A percentile compares a stretch with the other conserved stretches of the same genome.
phyloP scores from a whole-genome alignment of 305 asterid species.

The Nicotiana rustica region DNA sequence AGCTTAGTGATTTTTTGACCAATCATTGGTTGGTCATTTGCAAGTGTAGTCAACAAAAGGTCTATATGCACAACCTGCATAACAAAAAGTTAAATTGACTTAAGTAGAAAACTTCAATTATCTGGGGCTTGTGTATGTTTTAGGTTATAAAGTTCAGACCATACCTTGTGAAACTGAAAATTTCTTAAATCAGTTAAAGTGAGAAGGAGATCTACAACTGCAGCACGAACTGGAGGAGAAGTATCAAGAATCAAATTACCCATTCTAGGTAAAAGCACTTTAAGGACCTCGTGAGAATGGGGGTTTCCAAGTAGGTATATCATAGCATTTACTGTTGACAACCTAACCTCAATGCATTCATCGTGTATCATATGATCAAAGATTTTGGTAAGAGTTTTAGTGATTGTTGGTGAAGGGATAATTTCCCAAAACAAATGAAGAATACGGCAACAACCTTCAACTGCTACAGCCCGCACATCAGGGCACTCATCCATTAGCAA shows the following conservation, averaged over 20 bases:
- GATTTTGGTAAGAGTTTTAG: slow-evolving; percentile 71
- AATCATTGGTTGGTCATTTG: slow-evolving; percentile 77
- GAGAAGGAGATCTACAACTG: slow-evolving; percentile 85
- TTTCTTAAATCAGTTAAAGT: slow-evolving; percentile 65
- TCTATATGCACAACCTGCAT: slow-evolving; percentile 81
- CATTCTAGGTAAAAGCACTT: slow-evolving; percentile 90
- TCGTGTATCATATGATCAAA: slow-evolving; percentile 78
- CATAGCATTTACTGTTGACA: slow-evolving; percentile 81
- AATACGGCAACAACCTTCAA: slow-evolving; percentile 93
- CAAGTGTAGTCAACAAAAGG: slow-evolving; percentile 67
- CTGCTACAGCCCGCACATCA: slow-evolving; percentile 88
- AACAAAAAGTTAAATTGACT: slow-evolving; percentile 37
- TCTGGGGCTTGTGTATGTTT: slow-evolving; percentile 31
- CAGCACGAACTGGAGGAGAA: slow-evolving; percentile 70
- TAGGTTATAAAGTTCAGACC: slow-evolving; percentile 33
- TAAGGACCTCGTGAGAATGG: slow-evolving; percentile 93
- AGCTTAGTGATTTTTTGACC: slow-evolving; percentile 88
- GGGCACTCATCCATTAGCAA: slow-evolving; percentile 88
- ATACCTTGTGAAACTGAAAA: slow-evolving; percentile 93
- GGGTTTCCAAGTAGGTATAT: slow-evolving; percentile 91
- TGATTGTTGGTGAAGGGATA: slow-evolving; percentile 81
- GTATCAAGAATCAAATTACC: slow-evolving; percentile 75
- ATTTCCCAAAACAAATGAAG: slow-evolving; percentile 95
- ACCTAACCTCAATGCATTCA: slow-evolving; percentile 80
- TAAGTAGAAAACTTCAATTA: slow-evolving; percentile 2